Evolutionary conservation across 257 asterid species (phyloP).

Genomic region (Hygrophila difformis): DNA sequence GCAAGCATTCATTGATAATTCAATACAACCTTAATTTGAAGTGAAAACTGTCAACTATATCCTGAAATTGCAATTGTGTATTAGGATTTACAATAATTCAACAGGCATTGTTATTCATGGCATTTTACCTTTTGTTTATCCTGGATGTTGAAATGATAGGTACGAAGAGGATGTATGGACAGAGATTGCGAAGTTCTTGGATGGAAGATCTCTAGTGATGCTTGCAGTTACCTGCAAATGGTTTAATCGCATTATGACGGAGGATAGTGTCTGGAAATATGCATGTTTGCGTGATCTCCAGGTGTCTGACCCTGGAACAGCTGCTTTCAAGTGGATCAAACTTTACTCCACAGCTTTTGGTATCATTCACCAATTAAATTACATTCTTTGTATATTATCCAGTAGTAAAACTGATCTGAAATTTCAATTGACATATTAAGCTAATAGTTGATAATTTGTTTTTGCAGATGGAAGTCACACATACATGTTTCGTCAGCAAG

Average conservation of each 20-base stretch:
- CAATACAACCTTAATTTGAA: too few relatives aligned
- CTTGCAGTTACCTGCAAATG: constrained; percentile 72
- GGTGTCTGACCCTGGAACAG: constrained; percentile 73
- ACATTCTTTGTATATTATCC: too few relatives aligned
- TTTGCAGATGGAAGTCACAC: constrained; percentile 95
- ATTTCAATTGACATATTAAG: constrained; percentile 2
- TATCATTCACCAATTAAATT: constrained; percentile 32
- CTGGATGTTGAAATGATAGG: constrained; percentile 27
- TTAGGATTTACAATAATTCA: not conserved
- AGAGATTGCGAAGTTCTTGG: constrained; percentile 84
- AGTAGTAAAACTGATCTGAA: constrained; percentile 5
- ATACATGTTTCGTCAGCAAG: constrained; percentile 66
- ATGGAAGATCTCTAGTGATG: constrained; percentile 85
- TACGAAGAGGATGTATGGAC: constrained; percentile 90
- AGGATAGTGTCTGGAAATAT: constrained; percentile 69
- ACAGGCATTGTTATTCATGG: constrained; percentile 1
- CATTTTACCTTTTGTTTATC: constrained; percentile 12
- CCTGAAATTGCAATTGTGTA: not conserved
- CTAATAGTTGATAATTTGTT: constrained; percentile 10
- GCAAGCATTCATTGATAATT: too few relatives aligned
- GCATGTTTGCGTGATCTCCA: constrained; percentile 92
- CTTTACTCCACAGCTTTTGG: constrained; percentile 81
- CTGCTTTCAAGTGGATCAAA: constrained; percentile 63
- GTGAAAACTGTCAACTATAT: too few relatives aligned
- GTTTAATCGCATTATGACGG: constrained; percentile 65